Evolutionary conservation across 306 rosid genomes (phyloP), one percentile per base, ranked within the genome.

Genomic region (Vigna radiata): DNA sequence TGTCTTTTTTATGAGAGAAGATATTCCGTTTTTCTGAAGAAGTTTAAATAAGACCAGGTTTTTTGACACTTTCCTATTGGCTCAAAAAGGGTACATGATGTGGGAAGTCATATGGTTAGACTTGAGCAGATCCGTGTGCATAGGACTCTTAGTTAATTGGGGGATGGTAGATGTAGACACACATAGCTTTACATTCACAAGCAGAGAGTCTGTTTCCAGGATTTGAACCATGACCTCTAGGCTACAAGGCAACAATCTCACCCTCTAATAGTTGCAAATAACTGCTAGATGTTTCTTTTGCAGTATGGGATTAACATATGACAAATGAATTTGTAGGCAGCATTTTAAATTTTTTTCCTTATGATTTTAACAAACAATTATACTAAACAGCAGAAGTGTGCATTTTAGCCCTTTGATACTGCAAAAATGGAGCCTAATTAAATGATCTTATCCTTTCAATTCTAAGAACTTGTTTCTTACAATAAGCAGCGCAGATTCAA

Each of bases 401-500:
- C n/a, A 65, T 18, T 47, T 71, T 54, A 65, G 29, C 63, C 29
- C 17, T 73, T 58, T 60, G 70, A 36, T 62, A 43, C 59, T 23
- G 13, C 43, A 23, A 41, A 72, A 60, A n/a, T 53, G 68, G 7
- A 74, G 62, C 52, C 75, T 78, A 62, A 36, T 21, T 67, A 52
- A 53, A 67, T 21, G 44, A 33, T 70, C 74, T 53, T 73, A 33
- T 10, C 19, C 19, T 78, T 53, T 49, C 25, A 54, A 33, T 74
- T 53, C 46, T 61, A 50, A 48, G 69, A 58, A 72, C 54, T 64
- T 9, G n/a, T 39, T 81, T 76, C 71, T 52, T 44, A 52, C 13
- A 46, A 48, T 50, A 74, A 75, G 77, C 37, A 70, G 73, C 69
- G 41, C 58, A 65, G 21, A 54, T 63, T 46, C 47, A 49, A 44